A percentile compares a stretch with the other conserved stretches of the same genome.
Evolutionary conservation across 2,329 filamentous ascomycete genomes (phyloP).

Genomic region (Cladosporium halotolerans): DNA sequence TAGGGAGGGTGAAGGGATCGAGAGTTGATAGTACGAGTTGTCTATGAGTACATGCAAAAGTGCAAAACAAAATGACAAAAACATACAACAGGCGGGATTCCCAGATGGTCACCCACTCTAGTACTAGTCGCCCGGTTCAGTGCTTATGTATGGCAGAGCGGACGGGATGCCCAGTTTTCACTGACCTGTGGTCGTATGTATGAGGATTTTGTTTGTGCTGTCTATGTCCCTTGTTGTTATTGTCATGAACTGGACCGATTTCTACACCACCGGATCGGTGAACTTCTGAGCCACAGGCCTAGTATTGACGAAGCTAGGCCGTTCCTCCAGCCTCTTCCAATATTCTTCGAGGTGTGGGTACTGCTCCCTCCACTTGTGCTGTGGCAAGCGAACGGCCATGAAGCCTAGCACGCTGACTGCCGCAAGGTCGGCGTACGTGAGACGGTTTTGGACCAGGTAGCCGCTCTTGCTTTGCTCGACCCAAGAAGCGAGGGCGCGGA

Average conservation of each 20-base stretch:
- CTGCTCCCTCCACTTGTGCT: constrained; percentile 29
- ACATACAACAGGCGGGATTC: too few relatives aligned
- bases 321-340: constrained; percentile 40
- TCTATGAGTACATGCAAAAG: not conserved
- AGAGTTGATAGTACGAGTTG: too few relatives aligned
- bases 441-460: constrained; percentile 27
- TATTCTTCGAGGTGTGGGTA: constrained; percentile 37
- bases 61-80: not conserved
- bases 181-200: too few relatives aligned
- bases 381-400: constrained; percentile 28
- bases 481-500: constrained; percentile 28
- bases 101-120: too few relatives aligned
- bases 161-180: too few relatives aligned
- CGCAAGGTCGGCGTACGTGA: constrained; percentile 34
- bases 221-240: too few relatives aligned
- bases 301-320: constrained; percentile 35
- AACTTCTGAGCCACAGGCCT: constrained; percentile 30
- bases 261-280: constrained; percentile 32
- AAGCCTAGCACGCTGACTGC: constrained; percentile 30
- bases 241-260: too few relatives aligned
- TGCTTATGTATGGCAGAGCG: too few relatives aligned
- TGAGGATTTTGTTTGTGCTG: too few relatives aligned
- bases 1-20: too few relatives aligned
- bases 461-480: constrained; percentile 21
- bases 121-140: too few relatives aligned